phyloP scores from a whole-genome alignment of 2,329 filamentous ascomycete genomes.

The Drechslera avenae region DNA sequence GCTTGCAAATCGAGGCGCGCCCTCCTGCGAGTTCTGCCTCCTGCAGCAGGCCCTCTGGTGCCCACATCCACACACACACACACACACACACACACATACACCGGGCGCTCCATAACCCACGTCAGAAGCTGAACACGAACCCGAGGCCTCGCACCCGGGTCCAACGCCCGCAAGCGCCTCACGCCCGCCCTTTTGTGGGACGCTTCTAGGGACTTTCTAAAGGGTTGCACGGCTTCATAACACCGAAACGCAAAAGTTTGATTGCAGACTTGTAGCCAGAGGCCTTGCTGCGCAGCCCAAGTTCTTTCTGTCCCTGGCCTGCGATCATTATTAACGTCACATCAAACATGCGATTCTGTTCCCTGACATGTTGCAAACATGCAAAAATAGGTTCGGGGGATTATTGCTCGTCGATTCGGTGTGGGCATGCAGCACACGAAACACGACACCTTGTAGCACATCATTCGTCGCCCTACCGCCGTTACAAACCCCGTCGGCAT shows the following conservation, averaged over 20 bases:
- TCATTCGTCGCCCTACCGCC: not conserved
- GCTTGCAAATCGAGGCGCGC: constrained; percentile 7
- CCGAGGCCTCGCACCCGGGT: constrained; percentile 26
- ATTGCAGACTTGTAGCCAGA: not conserved
- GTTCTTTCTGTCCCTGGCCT: no score
- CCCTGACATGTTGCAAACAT: no score
- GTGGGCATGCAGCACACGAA: not conserved
- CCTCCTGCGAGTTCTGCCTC: constrained; percentile 5
- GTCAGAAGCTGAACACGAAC: constrained; percentile 18
- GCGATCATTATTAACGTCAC: not conserved
- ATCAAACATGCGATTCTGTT: not conserved
- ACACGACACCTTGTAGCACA: not conserved
- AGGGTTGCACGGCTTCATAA: constrained; percentile 11
- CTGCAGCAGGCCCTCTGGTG: constrained; percentile 7
- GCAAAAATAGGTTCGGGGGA: no score
- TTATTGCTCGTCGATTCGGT: no score
- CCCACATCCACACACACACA: not conserved
- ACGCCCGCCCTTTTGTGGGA: constrained; percentile 11
- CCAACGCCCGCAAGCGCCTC: constrained; percentile 9
- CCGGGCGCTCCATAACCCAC: no score
- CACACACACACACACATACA: no score
- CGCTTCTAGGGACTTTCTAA: constrained; percentile 12
- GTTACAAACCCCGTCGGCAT: no score
- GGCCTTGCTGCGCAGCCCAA: not conserved
- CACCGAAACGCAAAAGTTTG: constrained; percentile 1